Base-by-base conservation (phyloP, 352 stramenopile genomes). In the Phytophthora ohioensis region DNA sequence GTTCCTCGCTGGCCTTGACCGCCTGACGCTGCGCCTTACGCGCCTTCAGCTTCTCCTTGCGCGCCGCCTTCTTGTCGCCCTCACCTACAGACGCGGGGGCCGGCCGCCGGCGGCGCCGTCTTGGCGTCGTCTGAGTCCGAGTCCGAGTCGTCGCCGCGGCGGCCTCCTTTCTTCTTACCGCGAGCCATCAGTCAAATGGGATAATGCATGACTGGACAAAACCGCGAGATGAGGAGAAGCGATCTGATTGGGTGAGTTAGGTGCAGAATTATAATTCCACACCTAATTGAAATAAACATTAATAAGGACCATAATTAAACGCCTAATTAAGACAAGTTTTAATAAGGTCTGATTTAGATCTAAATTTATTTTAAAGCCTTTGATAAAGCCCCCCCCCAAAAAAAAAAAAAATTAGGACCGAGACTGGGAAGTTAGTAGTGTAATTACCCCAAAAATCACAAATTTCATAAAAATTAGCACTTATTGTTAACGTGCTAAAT, bases 91-190 rank as follows among this genome's bases (percentile, higher is more conserved):
- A 76, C 13, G 54, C 60, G 17, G 64, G 67, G 30, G 64, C 67
- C 55, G 30, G 64, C 67, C 55, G 74, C 76, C 2, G 72, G 67
- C 10, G 67, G 59, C 42, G 73, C 62, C 47, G 73, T 8, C 27
- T 67, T 69, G 27, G 67, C 76, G 31, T 90, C 79, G 43, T 95
- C 88, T n/a, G 90, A 86, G 49, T 83, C 86, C 60, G 85, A 92
- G 49, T 84, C 86, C 60, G 85, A 92, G 67, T 93, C 86, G 70
- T 87, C 85, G 51, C 83, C 86, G 49, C 81, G 82, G 27, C 86
- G 84, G 21, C 76, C 76, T 71, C 85, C 84, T 78, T 94, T 93
- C 75, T 94, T 94, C 83, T 94, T 94, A 30, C 73, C 73, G 13
- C 83, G 83, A 76, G 87, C 82, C 87, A 94, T 94, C 9, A 9